A percentile compares a stretch with the other conserved stretches of the same genome.
Evolutionary conservation across 225 moss, liverwort and hornwort genomes (phyloP).

Genomic region (Anthoceros angustus): DNA sequence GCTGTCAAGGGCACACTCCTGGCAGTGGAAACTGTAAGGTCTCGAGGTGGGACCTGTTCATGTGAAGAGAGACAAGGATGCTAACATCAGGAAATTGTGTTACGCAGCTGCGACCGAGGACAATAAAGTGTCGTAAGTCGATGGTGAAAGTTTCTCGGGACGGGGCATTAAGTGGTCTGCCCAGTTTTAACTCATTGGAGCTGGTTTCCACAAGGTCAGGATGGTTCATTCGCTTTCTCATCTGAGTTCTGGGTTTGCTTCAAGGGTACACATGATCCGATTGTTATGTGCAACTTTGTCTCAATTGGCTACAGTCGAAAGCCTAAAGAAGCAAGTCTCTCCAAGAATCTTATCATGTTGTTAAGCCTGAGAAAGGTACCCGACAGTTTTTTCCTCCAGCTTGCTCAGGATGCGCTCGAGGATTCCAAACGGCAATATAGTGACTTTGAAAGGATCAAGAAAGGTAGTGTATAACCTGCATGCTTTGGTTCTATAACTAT

Average conservation of each 20-base stretch:
- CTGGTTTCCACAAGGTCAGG: not conserved
- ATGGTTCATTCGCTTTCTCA: not conserved
- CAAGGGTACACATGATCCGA: not conserved
- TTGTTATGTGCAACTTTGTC: not conserved
- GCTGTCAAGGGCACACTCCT: slow-evolving; percentile 1
- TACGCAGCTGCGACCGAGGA: not conserved
- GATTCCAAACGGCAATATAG: not conserved
- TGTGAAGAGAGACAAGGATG: not conserved
- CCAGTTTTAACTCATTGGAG: not conserved
- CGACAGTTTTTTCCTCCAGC: not conserved
- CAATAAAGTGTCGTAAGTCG: not conserved
- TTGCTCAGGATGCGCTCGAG: not conserved
- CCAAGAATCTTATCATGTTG: not conserved
- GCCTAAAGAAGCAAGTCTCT: not conserved
- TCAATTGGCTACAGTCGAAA: not conserved
- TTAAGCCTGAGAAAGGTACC: not conserved
- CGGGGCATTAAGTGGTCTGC: not conserved
- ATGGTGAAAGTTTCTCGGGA: not conserved
- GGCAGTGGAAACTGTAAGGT: not conserved
- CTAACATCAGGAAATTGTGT: no score
- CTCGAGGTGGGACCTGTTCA: not conserved
- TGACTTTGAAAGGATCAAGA: not conserved
- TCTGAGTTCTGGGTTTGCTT: not conserved
- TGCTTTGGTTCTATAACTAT: not conserved
- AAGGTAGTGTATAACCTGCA: not conserved